phyloP scores from a whole-genome alignment of 169 alveolate genomes.

The Plasmodium sp. region DNA sequence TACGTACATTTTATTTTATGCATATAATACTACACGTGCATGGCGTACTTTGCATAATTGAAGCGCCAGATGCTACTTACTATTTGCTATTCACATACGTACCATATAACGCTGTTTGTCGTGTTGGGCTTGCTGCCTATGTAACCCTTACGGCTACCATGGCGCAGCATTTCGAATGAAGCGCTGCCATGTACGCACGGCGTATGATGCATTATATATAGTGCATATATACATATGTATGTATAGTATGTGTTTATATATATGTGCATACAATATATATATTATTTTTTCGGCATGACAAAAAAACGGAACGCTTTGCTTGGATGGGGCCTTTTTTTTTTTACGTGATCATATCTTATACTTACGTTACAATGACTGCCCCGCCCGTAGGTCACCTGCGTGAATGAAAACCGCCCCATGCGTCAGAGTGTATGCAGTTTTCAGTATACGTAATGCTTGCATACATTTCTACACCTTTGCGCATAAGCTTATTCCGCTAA shows the following conservation, averaged over 20 bases:
- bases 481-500: neutral
- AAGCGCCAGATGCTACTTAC: neutral
- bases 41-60: neutral
- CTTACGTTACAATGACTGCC: neutral
- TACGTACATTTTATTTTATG: neutral
- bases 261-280: neutral
- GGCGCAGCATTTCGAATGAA: neutral
- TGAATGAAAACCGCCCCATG: neutral
- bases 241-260: neutral
- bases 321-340: neutral
- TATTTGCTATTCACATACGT: neutral
- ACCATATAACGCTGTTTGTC: neutral
- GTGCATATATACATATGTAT: neutral
- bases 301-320: neutral
- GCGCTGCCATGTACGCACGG: neutral
- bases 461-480: neutral
- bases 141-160: neutral
- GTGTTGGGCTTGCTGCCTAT: neutral
- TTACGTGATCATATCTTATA: neutral
- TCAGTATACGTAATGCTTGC: neutral
- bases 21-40: neutral
- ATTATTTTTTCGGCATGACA: neutral
- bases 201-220: neutral
- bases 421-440: neutral
- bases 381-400: neutral